Percentiles rank a stretch among this genome's conserved stretches.
These are phyloP conservation scores for Cyberlindnera lachancei DNA, from an alignment of 805 yeast species.

Conservation along the genomic window DNA sequence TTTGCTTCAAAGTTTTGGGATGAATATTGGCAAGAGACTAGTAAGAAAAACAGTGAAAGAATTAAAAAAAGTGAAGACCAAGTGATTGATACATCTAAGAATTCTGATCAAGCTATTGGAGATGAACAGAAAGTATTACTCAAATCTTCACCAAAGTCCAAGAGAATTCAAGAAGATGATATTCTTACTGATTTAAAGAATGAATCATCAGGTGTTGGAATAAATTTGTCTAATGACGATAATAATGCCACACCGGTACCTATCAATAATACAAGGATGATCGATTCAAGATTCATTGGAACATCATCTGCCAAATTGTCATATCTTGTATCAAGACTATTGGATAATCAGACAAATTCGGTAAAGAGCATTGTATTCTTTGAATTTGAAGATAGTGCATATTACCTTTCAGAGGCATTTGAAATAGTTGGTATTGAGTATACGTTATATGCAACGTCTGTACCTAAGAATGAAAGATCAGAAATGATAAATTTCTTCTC, in stretches of 20 bases:
- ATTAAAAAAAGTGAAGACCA: slow-evolving; percentile 31
- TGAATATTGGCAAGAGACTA: slow-evolving; percentile 40
- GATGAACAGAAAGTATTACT: slow-evolving; percentile 15
- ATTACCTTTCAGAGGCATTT: slow-evolving; percentile 54
- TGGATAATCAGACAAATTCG: slow-evolving; percentile 41
- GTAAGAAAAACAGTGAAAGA: slow-evolving; percentile 30
- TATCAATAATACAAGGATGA: neutral
- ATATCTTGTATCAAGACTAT: slow-evolving; percentile 45
- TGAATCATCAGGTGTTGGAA: slow-evolving; percentile 2
- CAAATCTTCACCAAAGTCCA: slow-evolving; percentile 11
- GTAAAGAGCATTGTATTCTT: slow-evolving; percentile 57
- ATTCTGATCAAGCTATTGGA: slow-evolving; percentile 14
- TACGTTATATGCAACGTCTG: slow-evolving; percentile 56
- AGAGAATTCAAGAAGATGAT: slow-evolving; percentile 8
- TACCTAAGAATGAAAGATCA: slow-evolving; percentile 42
- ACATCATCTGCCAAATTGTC: slow-evolving; percentile 60
- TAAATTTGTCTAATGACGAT: slow-evolving; percentile 8
- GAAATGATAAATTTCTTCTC: slow-evolving; percentile 46
- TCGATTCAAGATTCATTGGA: slow-evolving; percentile 37
- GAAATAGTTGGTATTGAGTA: slow-evolving; percentile 56
- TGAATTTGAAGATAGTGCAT: slow-evolving; percentile 67
- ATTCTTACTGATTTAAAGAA: too few species aligned
- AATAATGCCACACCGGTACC: slow-evolving; percentile 8
- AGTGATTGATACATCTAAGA: slow-evolving; percentile 23
- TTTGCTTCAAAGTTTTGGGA: slow-evolving; percentile 43